Evolutionary conservation across 805 yeast genomes (phyloP).

Genomic region (Metschnikowia reukaufii): DNA sequence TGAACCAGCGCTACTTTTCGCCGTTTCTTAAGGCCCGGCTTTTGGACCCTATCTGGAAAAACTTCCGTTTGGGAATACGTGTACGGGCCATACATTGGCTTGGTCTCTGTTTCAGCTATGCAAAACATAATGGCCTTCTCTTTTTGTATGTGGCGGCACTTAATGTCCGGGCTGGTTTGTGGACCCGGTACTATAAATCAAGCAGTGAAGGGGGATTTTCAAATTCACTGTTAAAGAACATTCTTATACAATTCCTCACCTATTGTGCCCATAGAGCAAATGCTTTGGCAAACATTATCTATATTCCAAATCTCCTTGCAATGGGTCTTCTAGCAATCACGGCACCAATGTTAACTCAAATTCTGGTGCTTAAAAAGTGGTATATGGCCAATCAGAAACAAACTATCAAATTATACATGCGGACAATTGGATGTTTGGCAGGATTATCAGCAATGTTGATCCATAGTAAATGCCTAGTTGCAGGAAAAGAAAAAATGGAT

Average conservation of each 20-base stretch:
- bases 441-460: conserved; percentile 30
- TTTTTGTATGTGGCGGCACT: conserved; percentile 20
- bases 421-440: conserved; percentile 33
- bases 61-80: conserved; percentile 31
- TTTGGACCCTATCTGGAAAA: conserved; percentile 44
- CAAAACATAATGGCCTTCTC: conserved; percentile 26
- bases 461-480: conserved; percentile 21
- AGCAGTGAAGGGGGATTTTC: conserved; percentile 15
- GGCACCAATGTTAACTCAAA: conserved; percentile 27
- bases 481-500: conserved; percentile 16
- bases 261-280: conserved; percentile 29
- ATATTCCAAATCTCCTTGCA: conserved; percentile 36
- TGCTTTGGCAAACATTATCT: conserved; percentile 34
- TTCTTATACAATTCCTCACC: conserved; percentile 18
- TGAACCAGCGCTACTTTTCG: conserved; percentile 38
- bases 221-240: neutral
- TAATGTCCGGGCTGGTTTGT: conserved; percentile 23
- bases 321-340: conserved; percentile 36
- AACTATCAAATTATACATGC: conserved; percentile 36
- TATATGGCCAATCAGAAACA: conserved; percentile 24
- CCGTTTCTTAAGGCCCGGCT: conserved; percentile 30
- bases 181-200: conserved; percentile 27
- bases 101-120: conserved; percentile 29
- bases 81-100: conserved; percentile 29
- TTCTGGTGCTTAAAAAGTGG: conserved; percentile 11